Evolutionary conservation across 2,329 filamentous ascomycete species (phyloP).

Genomic region (Cordyceps pruinosa): DNA sequence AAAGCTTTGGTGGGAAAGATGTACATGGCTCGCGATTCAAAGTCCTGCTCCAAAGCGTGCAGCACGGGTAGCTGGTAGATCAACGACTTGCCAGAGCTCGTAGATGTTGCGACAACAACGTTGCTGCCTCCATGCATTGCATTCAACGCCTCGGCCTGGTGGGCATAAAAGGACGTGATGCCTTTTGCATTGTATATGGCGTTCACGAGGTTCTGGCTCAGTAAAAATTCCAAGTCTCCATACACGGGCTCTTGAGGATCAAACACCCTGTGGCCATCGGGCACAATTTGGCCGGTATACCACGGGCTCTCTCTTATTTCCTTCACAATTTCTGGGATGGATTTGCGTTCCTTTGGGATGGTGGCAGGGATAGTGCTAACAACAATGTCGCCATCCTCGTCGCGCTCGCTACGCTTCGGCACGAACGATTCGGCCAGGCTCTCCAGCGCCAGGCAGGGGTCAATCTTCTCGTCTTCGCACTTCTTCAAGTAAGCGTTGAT

Average conservation of each 20-base stretch:
- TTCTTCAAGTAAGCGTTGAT: constrained; percentile 70
- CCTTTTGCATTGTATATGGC: constrained; percentile 86
- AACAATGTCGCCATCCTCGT: constrained; percentile 24
- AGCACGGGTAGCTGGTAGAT: constrained; percentile 95
- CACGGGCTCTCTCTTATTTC: constrained; percentile 77
- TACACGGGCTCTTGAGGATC: constrained; percentile 76
- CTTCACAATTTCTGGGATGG: constrained; percentile 75
- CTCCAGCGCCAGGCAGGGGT: constrained; percentile 61
- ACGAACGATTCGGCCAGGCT: constrained; percentile 53
- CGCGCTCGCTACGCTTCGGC: constrained; percentile 48
- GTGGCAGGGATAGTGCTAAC: constrained; percentile 51
- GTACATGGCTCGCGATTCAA: constrained; percentile 79
- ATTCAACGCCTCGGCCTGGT: constrained; percentile 93
- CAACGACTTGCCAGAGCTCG: constrained; percentile 93
- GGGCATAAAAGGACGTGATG: constrained; percentile 80
- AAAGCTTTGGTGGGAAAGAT: constrained; percentile 97
- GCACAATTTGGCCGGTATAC: constrained; percentile 90
- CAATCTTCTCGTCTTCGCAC: constrained; percentile 56
- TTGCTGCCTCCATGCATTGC: constrained; percentile 72
- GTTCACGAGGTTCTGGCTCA: constrained; percentile 92
- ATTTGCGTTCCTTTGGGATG: constrained; percentile 74
- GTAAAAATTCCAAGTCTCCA: constrained; percentile 74
- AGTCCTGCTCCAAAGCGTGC: constrained; percentile 74
- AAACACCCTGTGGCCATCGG: constrained; percentile 85
- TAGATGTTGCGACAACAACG: constrained; percentile 90